Evolutionary conservation across 352 stramenopile species (phyloP), one percentile per base, ranked within the genome.

Genomic region (Thraustotheca clavata): DNA sequence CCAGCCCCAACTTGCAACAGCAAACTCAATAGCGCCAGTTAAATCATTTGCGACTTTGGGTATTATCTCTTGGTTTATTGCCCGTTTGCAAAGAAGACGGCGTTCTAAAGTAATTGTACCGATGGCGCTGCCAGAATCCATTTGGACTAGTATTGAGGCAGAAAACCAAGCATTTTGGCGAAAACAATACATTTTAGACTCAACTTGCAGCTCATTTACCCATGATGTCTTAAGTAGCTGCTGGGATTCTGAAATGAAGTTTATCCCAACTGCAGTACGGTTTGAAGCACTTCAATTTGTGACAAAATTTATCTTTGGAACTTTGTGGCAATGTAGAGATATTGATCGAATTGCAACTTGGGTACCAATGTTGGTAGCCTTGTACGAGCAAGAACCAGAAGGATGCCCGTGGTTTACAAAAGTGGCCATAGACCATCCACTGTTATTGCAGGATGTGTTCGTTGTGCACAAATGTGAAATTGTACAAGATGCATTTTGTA

Each of bases 131-230:
- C 84, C 84, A 0, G 74, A 88, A 46, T 70, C 77, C 11, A 95
- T 95, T 67, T 79, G 79, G 4, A 70, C 83, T 39, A 72, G 84
- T 18, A 94, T 95, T 40, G 71, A 82, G 35, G 80, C 83, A 46
- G 86, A 95, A 49, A 95, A 95, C 60, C 76, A 75, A 24, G 72
- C 90, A 36, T 95, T 91, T 49, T 95, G 86, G 86, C 71, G 84
- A 6, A 94, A 94, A 69, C 83, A 77, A 66, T 94, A 95, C 57
- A 55, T 95, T 40, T 89, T 85, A 50, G 83, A 91, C 40, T 73
- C 69, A 6, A 73, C 80, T 5, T 93, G 80, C 43, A 70, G 89
- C 14, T 74, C 77, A 24, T 95, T 95, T 67, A 95, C 85, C 36
- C 88, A 86, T 62, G 77, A 88, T 46, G 62, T 95, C 6, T 52